These are phyloP conservation scores for Yamadazyma pseudoaaseri DNA, from an alignment of 1,139 yeast genomes.

Conservation along the genomic window DNA sequence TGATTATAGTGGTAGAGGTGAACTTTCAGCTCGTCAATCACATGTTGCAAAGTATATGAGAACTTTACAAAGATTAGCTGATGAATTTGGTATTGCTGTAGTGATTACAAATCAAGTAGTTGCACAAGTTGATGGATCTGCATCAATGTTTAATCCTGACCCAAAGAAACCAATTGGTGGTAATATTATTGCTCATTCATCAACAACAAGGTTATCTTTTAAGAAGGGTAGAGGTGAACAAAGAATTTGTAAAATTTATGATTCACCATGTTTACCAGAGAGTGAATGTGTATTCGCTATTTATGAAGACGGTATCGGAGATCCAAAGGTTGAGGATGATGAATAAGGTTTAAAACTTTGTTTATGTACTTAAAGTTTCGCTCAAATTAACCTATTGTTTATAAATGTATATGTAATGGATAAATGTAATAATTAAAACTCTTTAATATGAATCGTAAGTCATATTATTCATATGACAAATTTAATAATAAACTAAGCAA, in stretches of 20 bases:
- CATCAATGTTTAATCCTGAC: conserved; percentile 83
- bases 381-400: too few species aligned
- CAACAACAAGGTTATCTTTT: conserved; percentile 87
- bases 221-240: conserved; percentile 91
- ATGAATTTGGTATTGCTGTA: conserved; percentile 97
- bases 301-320: conserved; percentile 96
- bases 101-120: conserved; percentile 98
- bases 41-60: conserved; percentile 94
- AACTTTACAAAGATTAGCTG: conserved; percentile 87
- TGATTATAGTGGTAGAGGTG: conserved; percentile 95
- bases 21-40: conserved; percentile 89
- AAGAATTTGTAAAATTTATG: conserved; percentile 90
- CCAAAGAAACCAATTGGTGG: conserved; percentile 99
- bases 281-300: conserved; percentile 94
- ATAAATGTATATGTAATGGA: background rate
- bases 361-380: too few species aligned
- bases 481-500: too few species aligned
- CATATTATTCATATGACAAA: too few species aligned
- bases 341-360: too few species aligned
- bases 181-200: conserved; percentile 94
- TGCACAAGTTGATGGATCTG: conserved; percentile 94
- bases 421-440: background rate
- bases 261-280: conserved; percentile 94
- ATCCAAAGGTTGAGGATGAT: conserved; percentile 80
- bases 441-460: too few species aligned